These are phyloP conservation scores for Coriolopsis trogii DNA, from an alignment of 1,284 basidiomycete genomes.

Conservation along the genomic window DNA sequence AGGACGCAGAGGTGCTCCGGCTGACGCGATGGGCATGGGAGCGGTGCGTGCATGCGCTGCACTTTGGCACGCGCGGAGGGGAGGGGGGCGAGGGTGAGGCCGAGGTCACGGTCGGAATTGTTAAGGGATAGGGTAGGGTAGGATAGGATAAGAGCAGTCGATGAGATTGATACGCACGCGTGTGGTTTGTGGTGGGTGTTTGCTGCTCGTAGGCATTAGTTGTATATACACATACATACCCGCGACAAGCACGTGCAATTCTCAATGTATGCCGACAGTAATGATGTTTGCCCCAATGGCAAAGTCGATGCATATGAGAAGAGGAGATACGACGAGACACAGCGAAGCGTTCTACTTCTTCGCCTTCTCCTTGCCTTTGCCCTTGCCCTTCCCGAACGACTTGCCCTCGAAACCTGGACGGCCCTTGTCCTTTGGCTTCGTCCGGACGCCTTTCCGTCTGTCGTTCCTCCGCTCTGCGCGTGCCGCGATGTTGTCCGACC, in stretches of 20 bases:
- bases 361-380: slow-evolving; percentile 33
- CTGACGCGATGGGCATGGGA: slow-evolving; percentile 78
- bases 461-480: slow-evolving; percentile 80
- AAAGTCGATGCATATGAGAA: too few relatives aligned
- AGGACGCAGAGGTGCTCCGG: slow-evolving; percentile 73
- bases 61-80: slow-evolving; percentile 32
- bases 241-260: too few relatives aligned
- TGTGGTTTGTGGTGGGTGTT: too few relatives aligned
- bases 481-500: slow-evolving; percentile 84
- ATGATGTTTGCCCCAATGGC: too few relatives aligned
- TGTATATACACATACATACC: too few relatives aligned
- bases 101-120: slow-evolving; percentile 54
- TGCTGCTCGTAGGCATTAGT: too few relatives aligned
- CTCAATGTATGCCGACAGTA: too few relatives aligned
- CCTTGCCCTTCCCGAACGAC: slow-evolving; percentile 63
- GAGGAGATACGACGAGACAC: too few relatives aligned
- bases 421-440: slow-evolving; percentile 60
- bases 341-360: slow-evolving; percentile 8
- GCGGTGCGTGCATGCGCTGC: slow-evolving; percentile 48
- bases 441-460: slow-evolving; percentile 66
- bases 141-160: too few relatives aligned
- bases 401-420: slow-evolving; percentile 86
- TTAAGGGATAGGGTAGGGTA: slow-evolving; percentile 30
- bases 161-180: too few relatives aligned
- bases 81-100: slow-evolving; percentile 38